phyloP scores from a whole-genome alignment of 2,329 filamentous ascomycete genomes.

The Venturia asperata region DNA sequence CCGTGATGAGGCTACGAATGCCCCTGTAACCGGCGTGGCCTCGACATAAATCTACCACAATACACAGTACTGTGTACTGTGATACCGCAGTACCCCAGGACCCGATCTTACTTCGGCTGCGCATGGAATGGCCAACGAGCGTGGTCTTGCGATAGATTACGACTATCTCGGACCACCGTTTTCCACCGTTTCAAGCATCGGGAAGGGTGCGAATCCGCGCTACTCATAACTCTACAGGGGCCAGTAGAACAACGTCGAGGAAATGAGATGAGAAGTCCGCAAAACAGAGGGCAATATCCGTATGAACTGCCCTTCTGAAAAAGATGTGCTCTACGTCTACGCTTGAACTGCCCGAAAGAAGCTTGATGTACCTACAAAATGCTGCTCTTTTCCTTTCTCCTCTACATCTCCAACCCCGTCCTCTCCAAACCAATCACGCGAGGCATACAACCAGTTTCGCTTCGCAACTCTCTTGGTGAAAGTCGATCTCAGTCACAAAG shows the following conservation, averaged over 20 bases:
- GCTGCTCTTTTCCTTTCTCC: background rate
- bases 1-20: too few species aligned
- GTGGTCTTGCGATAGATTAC: background rate
- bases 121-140: background rate
- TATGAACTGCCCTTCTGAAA: background rate
- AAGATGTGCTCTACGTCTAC: background rate
- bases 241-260: background rate
- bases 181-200: background rate
- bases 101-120: too few species aligned
- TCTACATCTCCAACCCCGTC: background rate
- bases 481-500: background rate
- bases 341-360: background rate
- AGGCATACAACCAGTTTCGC: background rate
- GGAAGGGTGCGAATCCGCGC: background rate
- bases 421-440: background rate
- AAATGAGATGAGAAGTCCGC: conserved; percentile 1
- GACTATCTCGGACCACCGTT: background rate
- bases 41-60: too few species aligned
- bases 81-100: too few species aligned
- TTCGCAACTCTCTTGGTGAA: background rate
- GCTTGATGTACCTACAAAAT: background rate
- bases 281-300: background rate
- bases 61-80: too few species aligned
- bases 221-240: background rate
- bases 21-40: too few species aligned